phyloP scores from a whole-genome alignment of 768 basidiomycete species.

The Kwoniella bestiolae region DNA sequence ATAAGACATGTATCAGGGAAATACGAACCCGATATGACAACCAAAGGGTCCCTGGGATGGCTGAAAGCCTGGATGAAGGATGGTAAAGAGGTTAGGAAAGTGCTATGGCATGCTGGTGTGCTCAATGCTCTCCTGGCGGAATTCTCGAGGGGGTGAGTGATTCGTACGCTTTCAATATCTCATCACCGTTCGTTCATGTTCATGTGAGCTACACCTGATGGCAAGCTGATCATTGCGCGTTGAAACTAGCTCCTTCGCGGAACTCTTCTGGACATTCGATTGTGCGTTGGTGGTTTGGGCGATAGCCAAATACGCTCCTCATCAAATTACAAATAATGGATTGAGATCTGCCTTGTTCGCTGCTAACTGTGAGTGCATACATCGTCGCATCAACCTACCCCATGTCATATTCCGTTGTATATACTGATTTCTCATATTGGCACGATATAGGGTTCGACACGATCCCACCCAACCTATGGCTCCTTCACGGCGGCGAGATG shows the following conservation, averaged over 20 bases:
- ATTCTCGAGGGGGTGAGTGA: constrained; percentile 43
- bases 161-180: background rate
- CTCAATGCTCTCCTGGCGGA: constrained; percentile 43
- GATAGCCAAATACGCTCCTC: constrained; percentile 39
- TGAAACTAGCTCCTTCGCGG: constrained; percentile 32
- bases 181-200: too few species aligned
- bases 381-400: background rate
- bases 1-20: constrained; percentile 41
- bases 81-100: constrained; percentile 31
- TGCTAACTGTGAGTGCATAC: constrained; percentile 39
- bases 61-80: constrained; percentile 40
- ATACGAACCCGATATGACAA: constrained; percentile 44
- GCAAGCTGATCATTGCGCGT: background rate
- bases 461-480: constrained; percentile 38
- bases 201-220: too few species aligned
- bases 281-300: constrained; percentile 50
- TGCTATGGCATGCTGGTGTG: constrained; percentile 45
- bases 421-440: too few species aligned
- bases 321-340: constrained; percentile 19
- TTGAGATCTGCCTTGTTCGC: constrained; percentile 37
- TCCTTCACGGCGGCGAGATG: constrained; percentile 40
- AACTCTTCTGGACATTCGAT: constrained; percentile 50
- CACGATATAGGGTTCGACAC: constrained; percentile 52
- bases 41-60: constrained; percentile 35
- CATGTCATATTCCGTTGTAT: background rate